Conservation (phyloP, 1,284 basidiomycete species). For the Golubevia pallescens region DNA sequence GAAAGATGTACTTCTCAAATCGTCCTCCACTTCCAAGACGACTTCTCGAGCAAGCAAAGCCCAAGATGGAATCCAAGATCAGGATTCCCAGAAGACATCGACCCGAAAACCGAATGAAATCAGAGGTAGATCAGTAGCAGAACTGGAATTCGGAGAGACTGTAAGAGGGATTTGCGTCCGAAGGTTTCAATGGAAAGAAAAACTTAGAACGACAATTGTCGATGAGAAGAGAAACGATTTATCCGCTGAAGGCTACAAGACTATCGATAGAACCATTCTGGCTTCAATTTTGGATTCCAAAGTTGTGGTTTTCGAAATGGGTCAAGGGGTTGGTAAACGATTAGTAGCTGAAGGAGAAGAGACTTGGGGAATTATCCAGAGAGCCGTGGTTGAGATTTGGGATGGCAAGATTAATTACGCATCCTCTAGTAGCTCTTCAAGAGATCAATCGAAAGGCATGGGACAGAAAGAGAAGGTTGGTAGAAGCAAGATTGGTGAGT, state of each 20-base stretch:
- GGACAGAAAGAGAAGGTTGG: too few species aligned
- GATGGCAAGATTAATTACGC: slow-evolving; percentile 24
- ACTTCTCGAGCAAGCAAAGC: too few species aligned
- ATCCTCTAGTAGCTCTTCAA: neutral
- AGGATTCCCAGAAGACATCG: too few species aligned
- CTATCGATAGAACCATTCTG: neutral
- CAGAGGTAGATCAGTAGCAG: slow-evolving; percentile 21
- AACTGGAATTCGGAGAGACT: slow-evolving; percentile 47
- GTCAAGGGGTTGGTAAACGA: neutral
- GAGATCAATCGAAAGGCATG: neutral
- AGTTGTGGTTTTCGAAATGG: neutral
- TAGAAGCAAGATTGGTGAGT: too few species aligned
- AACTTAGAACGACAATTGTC: neutral
- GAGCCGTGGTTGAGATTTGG: slow-evolving; percentile 23
- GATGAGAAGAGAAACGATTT: neutral
- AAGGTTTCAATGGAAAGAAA: slow-evolving; percentile 11
- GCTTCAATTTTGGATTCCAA: neutral
- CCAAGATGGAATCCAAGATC: too few species aligned
- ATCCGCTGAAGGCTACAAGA: neutral
- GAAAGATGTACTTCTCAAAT: too few species aligned
- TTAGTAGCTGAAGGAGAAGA: neutral
- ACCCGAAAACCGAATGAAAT: neutral
- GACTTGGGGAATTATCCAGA: slow-evolving; percentile 27
- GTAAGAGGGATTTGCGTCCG: slow-evolving; percentile 35
- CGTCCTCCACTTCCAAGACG: too few species aligned